Conservation (phyloP, 495 filamentous ascomycete genomes). For the Pseudomonodictys pantanalensis region DNA sequence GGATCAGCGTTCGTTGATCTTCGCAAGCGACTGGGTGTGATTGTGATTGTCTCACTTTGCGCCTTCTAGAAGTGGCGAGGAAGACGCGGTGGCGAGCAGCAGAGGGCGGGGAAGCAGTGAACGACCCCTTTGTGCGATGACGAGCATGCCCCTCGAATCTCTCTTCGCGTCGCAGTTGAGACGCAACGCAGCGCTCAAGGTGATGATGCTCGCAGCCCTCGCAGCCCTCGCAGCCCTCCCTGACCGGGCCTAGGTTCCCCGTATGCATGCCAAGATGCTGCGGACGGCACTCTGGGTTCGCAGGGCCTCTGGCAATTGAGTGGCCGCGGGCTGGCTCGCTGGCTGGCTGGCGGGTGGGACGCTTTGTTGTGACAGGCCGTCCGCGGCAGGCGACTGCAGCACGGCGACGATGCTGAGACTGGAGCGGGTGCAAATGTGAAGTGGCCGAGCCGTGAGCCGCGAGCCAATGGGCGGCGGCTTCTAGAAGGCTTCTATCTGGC, state of each 20-base stretch:
- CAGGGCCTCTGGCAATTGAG: background rate
- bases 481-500: background rate
- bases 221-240: constrained; percentile 3
- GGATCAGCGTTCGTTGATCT: background rate
- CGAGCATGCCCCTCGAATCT: background rate
- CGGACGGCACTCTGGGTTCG: constrained; percentile 4
- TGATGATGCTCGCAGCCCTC: background rate
- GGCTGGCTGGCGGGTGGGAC: background rate
- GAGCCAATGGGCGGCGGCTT: background rate
- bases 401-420: background rate
- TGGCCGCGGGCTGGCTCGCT: background rate
- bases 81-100: background rate
- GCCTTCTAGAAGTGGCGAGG: background rate
- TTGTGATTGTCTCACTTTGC: background rate
- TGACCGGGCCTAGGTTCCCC: background rate
- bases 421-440: no score
- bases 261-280: constrained; percentile 6
- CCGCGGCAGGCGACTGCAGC: background rate
- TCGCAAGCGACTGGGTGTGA: background rate
- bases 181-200: background rate
- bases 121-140: background rate
- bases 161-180: background rate
- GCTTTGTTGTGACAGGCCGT: background rate
- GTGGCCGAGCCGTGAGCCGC: background rate
- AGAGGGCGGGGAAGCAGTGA: background rate